A percentile compares a stretch with the other conserved stretches of the same genome.
Conservation (phyloP, 164 flowering plant species). For the Houttuynia cordata region DNA sequence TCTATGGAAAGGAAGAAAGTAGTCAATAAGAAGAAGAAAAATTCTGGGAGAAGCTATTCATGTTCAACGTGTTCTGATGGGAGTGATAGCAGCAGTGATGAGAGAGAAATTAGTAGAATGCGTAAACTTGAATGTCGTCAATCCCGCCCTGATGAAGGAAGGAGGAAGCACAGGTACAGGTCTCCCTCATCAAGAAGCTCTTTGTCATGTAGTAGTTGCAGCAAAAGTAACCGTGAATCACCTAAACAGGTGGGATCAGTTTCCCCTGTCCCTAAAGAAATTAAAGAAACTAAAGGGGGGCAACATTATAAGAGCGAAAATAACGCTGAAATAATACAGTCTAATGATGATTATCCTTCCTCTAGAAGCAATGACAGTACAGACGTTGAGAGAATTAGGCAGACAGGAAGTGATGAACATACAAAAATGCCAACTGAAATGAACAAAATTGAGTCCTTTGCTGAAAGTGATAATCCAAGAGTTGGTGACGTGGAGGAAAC, state of each 20-base stretch:
- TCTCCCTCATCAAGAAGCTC: slow-evolving; percentile 22
- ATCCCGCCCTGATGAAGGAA: slow-evolving; percentile 22
- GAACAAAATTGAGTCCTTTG: slow-evolving; percentile 12
- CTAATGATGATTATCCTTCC: slow-evolving; percentile 51
- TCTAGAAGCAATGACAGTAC: slow-evolving; percentile 49
- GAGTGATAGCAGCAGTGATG: slow-evolving; percentile 8
- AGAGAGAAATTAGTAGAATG: slow-evolving; percentile 6
- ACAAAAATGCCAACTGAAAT: neutral
- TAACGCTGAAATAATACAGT: slow-evolving; percentile 43
- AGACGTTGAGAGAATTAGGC: slow-evolving; percentile 32
- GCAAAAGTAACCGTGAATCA: slow-evolving; percentile 17
- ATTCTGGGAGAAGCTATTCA: slow-evolving; percentile 39
- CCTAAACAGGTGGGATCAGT: slow-evolving; percentile 47
- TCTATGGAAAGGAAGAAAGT: slow-evolving; percentile 27
- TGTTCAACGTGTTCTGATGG: slow-evolving; percentile 29
- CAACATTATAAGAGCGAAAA: slow-evolving; percentile 12
- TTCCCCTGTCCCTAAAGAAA: slow-evolving; percentile 19
- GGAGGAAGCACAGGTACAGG: slow-evolving; percentile 17
- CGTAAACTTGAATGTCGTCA: slow-evolving; percentile 11
- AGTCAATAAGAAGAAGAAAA: slow-evolving; percentile 17
- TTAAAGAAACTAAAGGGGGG: slow-evolving; percentile 14
- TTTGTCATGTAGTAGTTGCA: slow-evolving; percentile 24
- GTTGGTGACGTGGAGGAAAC: slow-evolving; percentile 45
- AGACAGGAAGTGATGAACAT: slow-evolving; percentile 11
- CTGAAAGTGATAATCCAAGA: slow-evolving; percentile 12